Base-by-base conservation (phyloP, 2,329 filamentous ascomycete genomes). In the Thermoascus crustaceus region DNA sequence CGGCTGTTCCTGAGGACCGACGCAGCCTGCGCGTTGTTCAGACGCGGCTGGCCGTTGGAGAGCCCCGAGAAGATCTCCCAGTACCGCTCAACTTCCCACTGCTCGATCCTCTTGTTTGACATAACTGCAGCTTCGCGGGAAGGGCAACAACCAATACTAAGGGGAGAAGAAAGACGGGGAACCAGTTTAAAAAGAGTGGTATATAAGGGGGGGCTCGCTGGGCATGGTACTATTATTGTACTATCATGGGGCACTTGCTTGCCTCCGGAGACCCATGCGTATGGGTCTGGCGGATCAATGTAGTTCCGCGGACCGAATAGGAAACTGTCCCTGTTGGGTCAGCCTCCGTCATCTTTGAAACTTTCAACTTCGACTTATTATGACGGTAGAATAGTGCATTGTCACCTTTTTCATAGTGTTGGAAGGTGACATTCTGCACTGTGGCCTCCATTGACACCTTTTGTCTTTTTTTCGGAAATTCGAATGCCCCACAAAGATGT, bases 31-130 rank as follows among this genome's bases (percentile, higher is more conserved):
- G 69, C 68, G 57, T 80, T 82, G 48, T 78, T 80, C 31, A 85
- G 72, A 55, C 77, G 76, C 35, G 72, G 69, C 25, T 75, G 72
- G 55, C 78, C 78, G 53, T 75, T 72, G 41, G 76, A 66, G 18
- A 85, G 73, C 22, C 78, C 78, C 44, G 76, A 71, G 66, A 85
- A 85, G 55, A 85, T 85, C 63, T 85, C 81, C 81, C 81, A 85
- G 63, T 85, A 85, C 45, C 81, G 78, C 54, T 84, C 78, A 47
- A 85, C 76, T 59, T 85, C 81, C 67, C 76, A 78, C 61, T 82
- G 78, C 53, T 82, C 78, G 48, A 83, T 83, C 75, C 47, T 61
- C 48, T 63, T 63, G 40, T 49, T 51, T 22, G 61, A 52, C 61
- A 65, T 65, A 39, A 21, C 57, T 21, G 17, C 24, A 10, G 23